phyloP scores from a whole-genome alignment of 1,139 yeast species.

The Pichia norvegensis region DNA sequence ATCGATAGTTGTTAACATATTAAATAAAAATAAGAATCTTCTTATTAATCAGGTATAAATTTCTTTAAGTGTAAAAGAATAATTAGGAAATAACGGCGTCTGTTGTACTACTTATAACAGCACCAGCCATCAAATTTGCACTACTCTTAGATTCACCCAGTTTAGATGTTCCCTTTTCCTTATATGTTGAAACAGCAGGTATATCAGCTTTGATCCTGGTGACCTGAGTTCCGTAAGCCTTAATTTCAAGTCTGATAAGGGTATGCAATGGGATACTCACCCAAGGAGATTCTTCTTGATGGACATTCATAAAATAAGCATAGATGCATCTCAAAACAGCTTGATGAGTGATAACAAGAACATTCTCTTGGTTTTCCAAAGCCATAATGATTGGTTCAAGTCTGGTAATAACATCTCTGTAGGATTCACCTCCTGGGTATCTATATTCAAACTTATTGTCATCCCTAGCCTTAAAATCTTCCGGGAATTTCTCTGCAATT shows the following conservation, averaged over 20 bases:
- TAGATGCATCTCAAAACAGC: slow-evolving; percentile 94
- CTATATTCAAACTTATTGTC: slow-evolving; percentile 93
- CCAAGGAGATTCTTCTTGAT: slow-evolving; percentile 97
- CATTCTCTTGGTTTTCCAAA: slow-evolving; percentile 92
- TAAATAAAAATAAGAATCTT: neutral
- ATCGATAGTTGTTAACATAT: neutral
- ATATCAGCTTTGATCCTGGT: slow-evolving; percentile 89
- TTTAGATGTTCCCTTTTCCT: slow-evolving; percentile 85
- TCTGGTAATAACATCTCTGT: slow-evolving; percentile 88
- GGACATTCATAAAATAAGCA: slow-evolving; percentile 97
- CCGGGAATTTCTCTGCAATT: slow-evolving; percentile 76
- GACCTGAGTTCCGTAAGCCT: slow-evolving; percentile 85
- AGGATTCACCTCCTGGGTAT: slow-evolving; percentile 95
- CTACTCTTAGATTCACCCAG: slow-evolving; percentile 47
- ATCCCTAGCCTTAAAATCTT: slow-evolving; percentile 91
- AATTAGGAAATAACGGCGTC: slow-evolving; percentile 9
- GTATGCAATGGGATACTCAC: slow-evolving; percentile 98
- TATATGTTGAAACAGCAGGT: slow-evolving; percentile 95
- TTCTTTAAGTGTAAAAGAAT: neutral
- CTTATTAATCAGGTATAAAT: neutral
- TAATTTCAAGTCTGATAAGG: slow-evolving; percentile 82
- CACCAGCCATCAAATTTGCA: slow-evolving; percentile 27
- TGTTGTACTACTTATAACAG: slow-evolving; percentile 24
- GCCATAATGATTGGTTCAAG: slow-evolving; percentile 98
- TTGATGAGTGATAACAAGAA: slow-evolving; percentile 92